Evolutionary conservation across 441 rosid species (phyloP).

Genomic region (Adansonia grandidieri): DNA sequence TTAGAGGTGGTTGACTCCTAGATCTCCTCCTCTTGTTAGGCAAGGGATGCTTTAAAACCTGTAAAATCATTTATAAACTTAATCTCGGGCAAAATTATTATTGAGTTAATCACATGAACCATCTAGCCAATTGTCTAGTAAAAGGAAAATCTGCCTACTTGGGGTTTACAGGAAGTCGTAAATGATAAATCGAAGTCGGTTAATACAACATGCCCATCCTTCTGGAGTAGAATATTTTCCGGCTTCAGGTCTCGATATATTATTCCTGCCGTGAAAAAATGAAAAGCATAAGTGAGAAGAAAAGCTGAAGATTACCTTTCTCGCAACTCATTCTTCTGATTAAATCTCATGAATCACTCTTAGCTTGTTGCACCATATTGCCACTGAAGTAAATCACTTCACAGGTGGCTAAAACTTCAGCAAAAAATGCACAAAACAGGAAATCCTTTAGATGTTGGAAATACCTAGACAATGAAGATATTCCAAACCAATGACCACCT

Average conservation of each 20-base stretch:
- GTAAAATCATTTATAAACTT: slow-evolving; percentile 28
- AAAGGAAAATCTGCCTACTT: slow-evolving; percentile 49
- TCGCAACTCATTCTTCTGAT: neutral
- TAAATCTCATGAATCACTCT: neutral
- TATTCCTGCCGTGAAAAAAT: slow-evolving; percentile 58
- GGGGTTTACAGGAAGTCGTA: slow-evolving; percentile 78
- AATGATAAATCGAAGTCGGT: slow-evolving; percentile 95
- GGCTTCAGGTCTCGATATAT: slow-evolving; percentile 95
- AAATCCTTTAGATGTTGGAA: neutral
- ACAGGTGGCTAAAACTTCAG: neutral
- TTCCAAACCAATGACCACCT: slow-evolving; percentile 87
- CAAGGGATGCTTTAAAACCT: slow-evolving; percentile 65
- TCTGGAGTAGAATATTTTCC: slow-evolving; percentile 84
- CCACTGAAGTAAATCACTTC: neutral
- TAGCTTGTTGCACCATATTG: neutral
- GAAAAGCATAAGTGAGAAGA: neutral
- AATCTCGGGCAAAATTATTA: neutral
- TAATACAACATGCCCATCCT: slow-evolving; percentile 82
- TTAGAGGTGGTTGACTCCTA: slow-evolving; percentile 71
- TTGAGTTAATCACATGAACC: too few relatives aligned
- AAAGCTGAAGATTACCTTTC: neutral
- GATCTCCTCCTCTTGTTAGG: slow-evolving; percentile 69
- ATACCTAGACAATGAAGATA: slow-evolving; percentile 98
- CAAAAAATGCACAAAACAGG: neutral
- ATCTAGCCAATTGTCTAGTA: neutral